phyloP scores from a whole-genome alignment of 768 basidiomycete species.

The Termitomyces sp. region DNA sequence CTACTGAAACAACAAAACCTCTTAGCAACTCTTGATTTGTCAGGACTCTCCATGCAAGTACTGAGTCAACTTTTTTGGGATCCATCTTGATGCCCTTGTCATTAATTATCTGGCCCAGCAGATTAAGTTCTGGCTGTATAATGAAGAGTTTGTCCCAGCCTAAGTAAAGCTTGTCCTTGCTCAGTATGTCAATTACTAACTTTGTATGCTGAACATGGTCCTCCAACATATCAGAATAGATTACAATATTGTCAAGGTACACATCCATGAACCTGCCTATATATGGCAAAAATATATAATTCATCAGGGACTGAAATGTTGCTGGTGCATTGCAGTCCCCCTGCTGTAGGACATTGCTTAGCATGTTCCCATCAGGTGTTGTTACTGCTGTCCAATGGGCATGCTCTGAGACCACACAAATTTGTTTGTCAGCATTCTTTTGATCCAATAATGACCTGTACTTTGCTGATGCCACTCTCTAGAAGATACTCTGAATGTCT shows the following conservation, averaged over 20 bases:
- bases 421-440: no score
- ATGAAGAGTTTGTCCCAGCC: not conserved
- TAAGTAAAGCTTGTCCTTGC: not conserved
- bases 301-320: not conserved
- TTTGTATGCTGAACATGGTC: not conserved
- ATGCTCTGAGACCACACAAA: no score
- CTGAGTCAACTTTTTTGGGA: not conserved
- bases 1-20: not conserved
- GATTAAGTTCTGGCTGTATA: not conserved
- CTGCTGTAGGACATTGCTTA: no score
- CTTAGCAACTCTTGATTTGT: not conserved
- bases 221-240: not conserved
- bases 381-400: no score
- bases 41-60: not conserved
- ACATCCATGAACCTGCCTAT: not conserved
- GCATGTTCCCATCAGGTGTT: no score
- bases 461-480: no score
- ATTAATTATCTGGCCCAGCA: not conserved
- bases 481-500: no score
- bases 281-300: not conserved
- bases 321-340: no score
- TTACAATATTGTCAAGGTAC: not conserved
- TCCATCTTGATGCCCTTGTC: not conserved
- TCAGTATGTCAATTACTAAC: not conserved
- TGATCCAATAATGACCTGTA: no score